Percentiles rank a stretch among this genome's conserved stretches.
These are phyloP conservation scores for Penicillium rolfsii DNA, from an alignment of 2,329 filamentous ascomycete species.

Conservation along the genomic window DNA sequence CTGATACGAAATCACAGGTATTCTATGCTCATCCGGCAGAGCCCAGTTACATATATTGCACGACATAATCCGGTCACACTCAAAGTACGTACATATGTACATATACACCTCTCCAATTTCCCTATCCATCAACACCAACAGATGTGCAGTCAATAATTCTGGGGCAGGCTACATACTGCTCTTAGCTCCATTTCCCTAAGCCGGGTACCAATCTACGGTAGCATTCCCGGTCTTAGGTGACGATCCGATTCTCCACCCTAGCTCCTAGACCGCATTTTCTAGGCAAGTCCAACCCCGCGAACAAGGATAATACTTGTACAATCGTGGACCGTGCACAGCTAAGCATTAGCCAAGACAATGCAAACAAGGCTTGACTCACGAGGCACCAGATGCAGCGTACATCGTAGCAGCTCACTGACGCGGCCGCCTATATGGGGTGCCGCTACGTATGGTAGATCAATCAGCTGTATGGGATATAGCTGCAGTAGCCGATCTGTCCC, in stretches of 20 bases:
- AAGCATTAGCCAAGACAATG: conserved; percentile 26
- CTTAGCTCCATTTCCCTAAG: too few species aligned
- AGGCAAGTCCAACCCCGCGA: not conserved
- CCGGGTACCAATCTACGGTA: too few species aligned
- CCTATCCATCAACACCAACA: too few species aligned
- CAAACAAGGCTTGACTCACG: conserved; percentile 20
- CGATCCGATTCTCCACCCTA: not conserved
- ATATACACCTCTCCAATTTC: too few species aligned
- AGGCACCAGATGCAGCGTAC: conserved; percentile 1
- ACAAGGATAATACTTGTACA: conserved; percentile 3
- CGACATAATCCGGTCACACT: not conserved
- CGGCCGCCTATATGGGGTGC: not conserved
- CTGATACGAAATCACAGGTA: not conserved
- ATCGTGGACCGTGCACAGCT: conserved; percentile 16
- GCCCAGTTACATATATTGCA: not conserved
- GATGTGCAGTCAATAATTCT: too few species aligned
- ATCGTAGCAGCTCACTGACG: not conserved
- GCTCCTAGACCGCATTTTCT: not conserved
- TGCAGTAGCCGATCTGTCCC: not conserved
- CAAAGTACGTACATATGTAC: too few species aligned
- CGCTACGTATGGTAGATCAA: not conserved
- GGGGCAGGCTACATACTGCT: too few species aligned
- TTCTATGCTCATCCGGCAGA: not conserved
- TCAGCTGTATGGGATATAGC: not conserved
- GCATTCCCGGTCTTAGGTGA: not conserved